These are phyloP conservation scores for Chytriomyces sp. DNA, from an alignment of 192 early-diverging fungal species.

Conservation along the genomic window DNA sequence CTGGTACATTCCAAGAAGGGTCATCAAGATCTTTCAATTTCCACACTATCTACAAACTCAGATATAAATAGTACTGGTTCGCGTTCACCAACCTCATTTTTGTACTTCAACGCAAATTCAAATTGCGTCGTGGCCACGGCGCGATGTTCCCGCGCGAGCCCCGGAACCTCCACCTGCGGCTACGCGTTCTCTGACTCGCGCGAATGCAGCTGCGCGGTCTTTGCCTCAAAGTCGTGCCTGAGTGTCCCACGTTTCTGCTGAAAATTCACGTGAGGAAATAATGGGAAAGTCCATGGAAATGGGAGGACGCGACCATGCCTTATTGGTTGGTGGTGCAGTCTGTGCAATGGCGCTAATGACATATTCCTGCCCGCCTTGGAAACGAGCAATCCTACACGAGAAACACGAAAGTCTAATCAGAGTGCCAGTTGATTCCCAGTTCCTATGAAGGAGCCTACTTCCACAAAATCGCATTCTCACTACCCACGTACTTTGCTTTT, in stretches of 20 bases:
- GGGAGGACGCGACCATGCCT: constrained; percentile 92
- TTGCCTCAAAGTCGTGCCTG: background rate
- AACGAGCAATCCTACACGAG: constrained; percentile 72
- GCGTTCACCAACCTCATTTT: background rate
- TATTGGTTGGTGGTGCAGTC: constrained; percentile 76
- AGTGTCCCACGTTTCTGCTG: background rate
- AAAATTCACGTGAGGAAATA: constrained; percentile 77
- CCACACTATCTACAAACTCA: too few relatives aligned
- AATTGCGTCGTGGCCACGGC: background rate
- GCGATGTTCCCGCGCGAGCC: background rate
- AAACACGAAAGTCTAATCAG: background rate
- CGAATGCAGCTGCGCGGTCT: background rate
- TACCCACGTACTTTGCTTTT: constrained; percentile 93
- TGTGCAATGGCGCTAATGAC: constrained; percentile 82
- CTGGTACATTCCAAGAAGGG: too few relatives aligned
- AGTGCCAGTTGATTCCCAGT: background rate
- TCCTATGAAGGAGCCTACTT: constrained; percentile 63
- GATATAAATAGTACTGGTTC: background rate
- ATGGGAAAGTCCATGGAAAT: constrained; percentile 93
- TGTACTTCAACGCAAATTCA: background rate
- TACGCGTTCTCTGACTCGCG: constrained; percentile 1
- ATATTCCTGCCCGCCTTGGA: constrained; percentile 89
- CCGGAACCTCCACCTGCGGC: background rate
- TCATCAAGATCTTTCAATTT: too few relatives aligned
- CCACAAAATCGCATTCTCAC: constrained; percentile 94